phyloP scores from a whole-genome alignment of 805 yeast species.

The Saccharomycopsis sp. region DNA sequence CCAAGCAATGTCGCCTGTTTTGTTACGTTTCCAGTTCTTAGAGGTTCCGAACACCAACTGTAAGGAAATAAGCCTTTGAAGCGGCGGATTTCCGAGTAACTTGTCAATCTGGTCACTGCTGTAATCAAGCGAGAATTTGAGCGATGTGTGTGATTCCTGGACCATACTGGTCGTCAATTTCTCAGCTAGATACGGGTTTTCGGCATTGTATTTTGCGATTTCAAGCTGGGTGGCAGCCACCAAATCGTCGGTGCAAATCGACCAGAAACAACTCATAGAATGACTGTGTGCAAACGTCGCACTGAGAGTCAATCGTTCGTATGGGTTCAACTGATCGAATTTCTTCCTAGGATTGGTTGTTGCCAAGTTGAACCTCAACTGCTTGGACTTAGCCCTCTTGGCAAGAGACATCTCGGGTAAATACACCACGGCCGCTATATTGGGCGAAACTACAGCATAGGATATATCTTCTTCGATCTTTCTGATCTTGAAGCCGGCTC shows the following conservation, averaged over 20 bases:
- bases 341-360: conserved; percentile 5
- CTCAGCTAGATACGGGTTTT: conserved; percentile 22
- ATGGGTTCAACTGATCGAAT: background rate
- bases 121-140: conserved; percentile 64
- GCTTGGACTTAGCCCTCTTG: conserved; percentile 16
- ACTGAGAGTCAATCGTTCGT: conserved; percentile 32
- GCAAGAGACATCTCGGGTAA: conserved; percentile 32
- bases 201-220: conserved; percentile 29
- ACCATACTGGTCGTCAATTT: conserved; percentile 39
- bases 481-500: conserved; percentile 45
- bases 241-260: conserved; percentile 63
- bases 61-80: conserved; percentile 64
- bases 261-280: conserved; percentile 64
- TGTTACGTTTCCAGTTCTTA: conserved; percentile 11
- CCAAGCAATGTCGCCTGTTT: conserved; percentile 19
- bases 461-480: background rate
- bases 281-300: conserved; percentile 61
- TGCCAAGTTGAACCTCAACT: conserved; percentile 19
- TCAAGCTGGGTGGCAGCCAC: conserved; percentile 49
- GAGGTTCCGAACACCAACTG: conserved; percentile 59
- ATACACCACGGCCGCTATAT: conserved; percentile 29
- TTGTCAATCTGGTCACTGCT: conserved; percentile 72
- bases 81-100: conserved; percentile 66
- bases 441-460: conserved; percentile 14
- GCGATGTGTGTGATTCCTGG: conserved; percentile 67